Evolutionary conservation across 2,329 filamentous ascomycete species (phyloP).

Genomic region (Penicillium oxalicum): DNA sequence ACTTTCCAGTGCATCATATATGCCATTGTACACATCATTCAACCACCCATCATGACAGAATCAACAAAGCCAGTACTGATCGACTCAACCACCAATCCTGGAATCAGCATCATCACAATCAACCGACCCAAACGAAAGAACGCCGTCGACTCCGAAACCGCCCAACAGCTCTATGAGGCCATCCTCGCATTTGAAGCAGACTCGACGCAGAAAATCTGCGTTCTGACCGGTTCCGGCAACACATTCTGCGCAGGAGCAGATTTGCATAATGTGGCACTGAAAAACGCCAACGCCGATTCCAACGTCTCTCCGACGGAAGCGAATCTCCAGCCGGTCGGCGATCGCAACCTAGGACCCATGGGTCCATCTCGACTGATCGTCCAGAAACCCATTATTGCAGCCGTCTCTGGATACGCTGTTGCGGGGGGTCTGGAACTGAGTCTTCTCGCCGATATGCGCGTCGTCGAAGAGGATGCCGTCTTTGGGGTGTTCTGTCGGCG

Average conservation of each 20-base stretch:
- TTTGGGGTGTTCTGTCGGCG: slow-evolving; percentile 54
- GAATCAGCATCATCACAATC: slow-evolving; percentile 53
- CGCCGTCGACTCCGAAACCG: slow-evolving; percentile 48
- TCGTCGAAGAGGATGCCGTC: slow-evolving; percentile 49
- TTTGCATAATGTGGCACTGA: slow-evolving; percentile 41
- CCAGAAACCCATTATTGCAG: slow-evolving; percentile 49
- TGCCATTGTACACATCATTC: not conserved
- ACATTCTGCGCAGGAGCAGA: slow-evolving; percentile 53
- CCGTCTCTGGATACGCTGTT: slow-evolving; percentile 50
- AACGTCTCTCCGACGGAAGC: slow-evolving; percentile 4
- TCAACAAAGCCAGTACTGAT: not conserved
- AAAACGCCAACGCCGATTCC: slow-evolving; percentile 1
- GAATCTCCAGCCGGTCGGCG: slow-evolving; percentile 29
- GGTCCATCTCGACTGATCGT: slow-evolving; percentile 48
- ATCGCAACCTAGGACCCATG: slow-evolving; percentile 45
- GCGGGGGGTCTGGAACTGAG: slow-evolving; percentile 51
- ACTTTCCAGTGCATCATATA: too few relatives aligned
- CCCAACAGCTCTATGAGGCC: slow-evolving; percentile 43
- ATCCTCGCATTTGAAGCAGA: slow-evolving; percentile 49
- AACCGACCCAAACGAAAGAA: slow-evolving; percentile 48
- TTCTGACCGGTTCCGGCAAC: slow-evolving; percentile 44
- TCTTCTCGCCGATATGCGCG: slow-evolving; percentile 49
- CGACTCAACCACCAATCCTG: slow-evolving; percentile 19
- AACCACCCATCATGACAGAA: slow-evolving; percentile 5
- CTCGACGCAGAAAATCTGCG: slow-evolving; percentile 46